Conservation (phyloP, 139 green algal genomes). For the Eudorina sp. region DNA sequence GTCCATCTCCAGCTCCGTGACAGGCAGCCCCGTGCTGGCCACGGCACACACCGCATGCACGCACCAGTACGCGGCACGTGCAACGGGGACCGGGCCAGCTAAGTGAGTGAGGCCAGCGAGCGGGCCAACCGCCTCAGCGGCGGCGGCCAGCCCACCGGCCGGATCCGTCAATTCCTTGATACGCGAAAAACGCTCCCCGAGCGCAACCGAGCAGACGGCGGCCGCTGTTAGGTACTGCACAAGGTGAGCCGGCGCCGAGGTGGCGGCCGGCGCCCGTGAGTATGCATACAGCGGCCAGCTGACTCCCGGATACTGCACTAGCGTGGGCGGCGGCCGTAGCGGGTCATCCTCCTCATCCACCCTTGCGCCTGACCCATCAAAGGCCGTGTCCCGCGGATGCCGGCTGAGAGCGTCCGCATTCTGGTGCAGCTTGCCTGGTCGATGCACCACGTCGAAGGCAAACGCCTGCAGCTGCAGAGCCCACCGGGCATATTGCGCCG, state of each 20-base stretch:
- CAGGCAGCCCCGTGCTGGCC: background rate
- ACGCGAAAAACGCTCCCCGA: too few relatives aligned
- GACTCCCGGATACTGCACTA: background rate
- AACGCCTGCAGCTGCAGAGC: slow-evolving; percentile 49
- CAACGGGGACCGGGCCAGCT: too few relatives aligned
- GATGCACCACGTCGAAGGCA: slow-evolving; percentile 34
- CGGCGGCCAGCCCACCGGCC: too few relatives aligned
- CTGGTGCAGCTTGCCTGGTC: slow-evolving; percentile 28
- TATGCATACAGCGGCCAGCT: too few relatives aligned
- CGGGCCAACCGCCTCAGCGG: too few relatives aligned
- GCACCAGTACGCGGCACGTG: background rate
- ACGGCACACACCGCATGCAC: background rate
- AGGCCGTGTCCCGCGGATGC: background rate
- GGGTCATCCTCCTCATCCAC: background rate
- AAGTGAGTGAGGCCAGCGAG: too few relatives aligned
- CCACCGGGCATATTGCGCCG: slow-evolving; percentile 59
- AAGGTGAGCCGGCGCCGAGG: too few relatives aligned
- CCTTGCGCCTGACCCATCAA: background rate
- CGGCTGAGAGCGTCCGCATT: slow-evolving; percentile 48
- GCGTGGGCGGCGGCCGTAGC: background rate
- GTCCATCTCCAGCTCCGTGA: background rate
- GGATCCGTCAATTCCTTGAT: too few relatives aligned
- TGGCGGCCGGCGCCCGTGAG: too few relatives aligned
- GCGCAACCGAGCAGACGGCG: too few relatives aligned
- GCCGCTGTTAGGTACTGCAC: too few relatives aligned